Conservation (phyloP, 805 yeast species). For the Yarrowia alimentaria region DNA sequence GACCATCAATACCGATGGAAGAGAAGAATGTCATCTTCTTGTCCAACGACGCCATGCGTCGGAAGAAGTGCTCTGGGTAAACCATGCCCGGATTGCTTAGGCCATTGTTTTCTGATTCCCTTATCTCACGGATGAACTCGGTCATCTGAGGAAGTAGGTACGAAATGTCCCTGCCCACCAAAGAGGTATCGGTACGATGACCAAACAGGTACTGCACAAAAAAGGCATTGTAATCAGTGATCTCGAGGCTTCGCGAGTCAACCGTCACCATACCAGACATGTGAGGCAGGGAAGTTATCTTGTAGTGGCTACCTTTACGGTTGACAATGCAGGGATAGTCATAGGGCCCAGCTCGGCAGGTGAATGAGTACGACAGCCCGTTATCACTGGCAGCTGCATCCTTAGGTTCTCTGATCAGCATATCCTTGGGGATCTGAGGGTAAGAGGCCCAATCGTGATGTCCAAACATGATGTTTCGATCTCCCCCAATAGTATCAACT, state of each 20-base stretch:
- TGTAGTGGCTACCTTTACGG: constrained; percentile 40
- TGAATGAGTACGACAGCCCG: not conserved
- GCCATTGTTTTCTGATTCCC: not conserved
- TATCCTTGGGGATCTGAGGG: not conserved
- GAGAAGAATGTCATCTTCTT: constrained; percentile 13
- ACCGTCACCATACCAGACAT: constrained; percentile 82
- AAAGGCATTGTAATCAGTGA: constrained; percentile 76
- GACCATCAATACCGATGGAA: constrained; percentile 57
- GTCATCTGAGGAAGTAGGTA: not conserved
- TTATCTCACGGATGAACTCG: not conserved
- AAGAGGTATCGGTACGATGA: constrained; percentile 38
- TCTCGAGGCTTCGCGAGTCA: constrained; percentile 49
- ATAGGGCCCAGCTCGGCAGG: constrained; percentile 2
- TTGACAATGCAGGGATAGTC: constrained; percentile 19
- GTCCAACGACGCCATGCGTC: constrained; percentile 45
- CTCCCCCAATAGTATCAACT: constrained; percentile 21
- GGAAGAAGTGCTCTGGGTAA: constrained; percentile 85
- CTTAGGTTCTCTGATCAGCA: not conserved
- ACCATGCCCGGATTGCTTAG: constrained; percentile 62
- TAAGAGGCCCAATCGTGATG: constrained; percentile 52
- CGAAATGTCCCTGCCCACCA: constrained; percentile 42
- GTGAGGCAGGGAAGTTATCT: constrained; percentile 75
- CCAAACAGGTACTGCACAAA: constrained; percentile 80
- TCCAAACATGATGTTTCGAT: constrained; percentile 48
- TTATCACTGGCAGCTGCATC: not conserved